Conservation (phyloP, 2,329 filamentous ascomycete species). For the Neonectria ditissima region DNA sequence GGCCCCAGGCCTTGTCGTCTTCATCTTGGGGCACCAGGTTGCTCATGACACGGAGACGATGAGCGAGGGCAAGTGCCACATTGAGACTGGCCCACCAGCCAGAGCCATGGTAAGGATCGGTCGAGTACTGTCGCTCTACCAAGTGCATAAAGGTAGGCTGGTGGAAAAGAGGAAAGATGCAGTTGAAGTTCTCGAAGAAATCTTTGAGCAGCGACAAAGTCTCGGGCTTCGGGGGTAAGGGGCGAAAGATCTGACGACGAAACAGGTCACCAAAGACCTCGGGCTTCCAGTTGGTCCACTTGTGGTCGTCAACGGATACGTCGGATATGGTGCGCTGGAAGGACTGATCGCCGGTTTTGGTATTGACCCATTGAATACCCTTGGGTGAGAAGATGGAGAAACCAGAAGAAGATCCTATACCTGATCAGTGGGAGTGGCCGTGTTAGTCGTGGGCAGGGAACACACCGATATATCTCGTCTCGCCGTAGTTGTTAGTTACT, state of each 20-base stretch:
- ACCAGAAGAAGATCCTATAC: conserved; percentile 89
- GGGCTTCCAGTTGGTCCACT: conserved; percentile 98
- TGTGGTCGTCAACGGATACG: conserved; percentile 91
- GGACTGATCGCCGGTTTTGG: conserved; percentile 94
- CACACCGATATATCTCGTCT: conserved; percentile 94
- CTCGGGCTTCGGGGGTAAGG: conserved; percentile 86
- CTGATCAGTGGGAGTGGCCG: conserved; percentile 24
- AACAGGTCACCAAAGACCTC: conserved; percentile 96
- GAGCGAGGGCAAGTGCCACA: conserved; percentile 90
- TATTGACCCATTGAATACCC: conserved; percentile 98
- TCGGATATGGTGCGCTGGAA: conserved; percentile 96
- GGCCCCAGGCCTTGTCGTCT: conserved; percentile 93
- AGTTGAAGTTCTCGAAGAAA: conserved; percentile 99
- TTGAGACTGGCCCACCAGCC: conserved; percentile 99
- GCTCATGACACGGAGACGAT: conserved; percentile 93
- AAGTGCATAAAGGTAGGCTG: conserved; percentile 99
- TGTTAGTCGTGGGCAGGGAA: neutral
- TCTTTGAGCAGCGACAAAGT: conserved; percentile 89
- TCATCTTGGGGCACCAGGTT: conserved; percentile 91
- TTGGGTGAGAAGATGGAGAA: conserved; percentile 99
- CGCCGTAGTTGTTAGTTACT: conserved; percentile 93
- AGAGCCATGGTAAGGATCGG: conserved; percentile 91
- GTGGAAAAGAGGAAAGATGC: conserved; percentile 97
- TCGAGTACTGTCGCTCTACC: conserved; percentile 92
- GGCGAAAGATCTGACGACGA: conserved; percentile 83